Percentiles rank a stretch among this genome's conserved stretches.
Conservation (phyloP, 164 flowering plant species). For the Amborella trichopoda region DNA sequence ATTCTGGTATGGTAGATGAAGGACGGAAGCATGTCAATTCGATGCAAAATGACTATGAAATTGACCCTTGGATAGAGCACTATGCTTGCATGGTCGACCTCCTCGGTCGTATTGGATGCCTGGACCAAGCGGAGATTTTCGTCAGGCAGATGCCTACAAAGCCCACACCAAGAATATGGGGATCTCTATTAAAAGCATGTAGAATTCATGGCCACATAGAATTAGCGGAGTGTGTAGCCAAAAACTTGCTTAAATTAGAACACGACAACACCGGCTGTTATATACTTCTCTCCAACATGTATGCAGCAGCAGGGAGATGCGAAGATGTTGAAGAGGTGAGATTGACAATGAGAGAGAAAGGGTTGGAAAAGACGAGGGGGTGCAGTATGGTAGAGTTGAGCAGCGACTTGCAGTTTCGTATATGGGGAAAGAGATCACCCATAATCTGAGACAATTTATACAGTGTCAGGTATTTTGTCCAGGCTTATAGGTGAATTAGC, state of each 20-base stretch:
- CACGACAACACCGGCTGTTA: conserved; percentile 2
- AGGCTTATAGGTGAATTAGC: conserved; percentile 21
- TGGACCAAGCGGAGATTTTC: background rate
- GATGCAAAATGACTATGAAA: background rate
- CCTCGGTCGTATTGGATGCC: conserved; percentile 2
- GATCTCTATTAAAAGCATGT: conserved; percentile 4
- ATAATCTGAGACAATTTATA: conserved; percentile 21
- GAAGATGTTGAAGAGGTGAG: conserved; percentile 5
- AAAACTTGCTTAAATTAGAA: conserved; percentile 1
- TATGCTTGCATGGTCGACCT: conserved; percentile 8
- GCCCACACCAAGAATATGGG: conserved; percentile 5
- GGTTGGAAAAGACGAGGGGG: conserved; percentile 6
- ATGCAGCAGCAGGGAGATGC: conserved; percentile 3
- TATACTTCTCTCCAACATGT: conserved; percentile 1
- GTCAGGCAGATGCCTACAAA: conserved; percentile 2
- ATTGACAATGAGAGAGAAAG: conserved; percentile 2
- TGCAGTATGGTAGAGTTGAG: conserved; percentile 7
- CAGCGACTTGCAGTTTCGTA: conserved; percentile 22
- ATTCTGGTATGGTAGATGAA: conserved; percentile 3
- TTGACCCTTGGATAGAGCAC: conserved; percentile 3
- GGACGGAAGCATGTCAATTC: background rate
- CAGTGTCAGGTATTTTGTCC: conserved; percentile 30
- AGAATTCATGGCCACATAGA: conserved; percentile 1
- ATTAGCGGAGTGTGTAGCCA: conserved; percentile 2
- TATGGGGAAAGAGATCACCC: conserved; percentile 30